Percentiles rank a stretch among this genome's conserved stretches.
Evolutionary conservation across 1,284 basidiomycete species (phyloP).

Genomic region (Bjerkandera adusta): DNA sequence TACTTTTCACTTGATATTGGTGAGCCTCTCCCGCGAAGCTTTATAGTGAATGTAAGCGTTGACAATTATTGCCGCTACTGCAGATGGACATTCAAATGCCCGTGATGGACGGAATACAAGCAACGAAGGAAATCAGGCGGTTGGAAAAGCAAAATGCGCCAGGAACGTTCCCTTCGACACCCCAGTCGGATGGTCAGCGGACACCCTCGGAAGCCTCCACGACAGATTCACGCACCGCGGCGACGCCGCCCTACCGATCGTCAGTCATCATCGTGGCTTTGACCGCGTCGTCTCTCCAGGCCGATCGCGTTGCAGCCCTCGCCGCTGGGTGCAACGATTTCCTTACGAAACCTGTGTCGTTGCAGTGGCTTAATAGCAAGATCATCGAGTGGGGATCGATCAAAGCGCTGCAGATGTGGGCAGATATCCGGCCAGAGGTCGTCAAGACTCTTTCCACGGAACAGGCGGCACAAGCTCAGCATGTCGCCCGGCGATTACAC

Average conservation of each 20-base stretch:
- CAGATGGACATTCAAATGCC: conserved; percentile 99
- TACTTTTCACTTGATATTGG: conserved; percentile 93
- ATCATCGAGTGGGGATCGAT: conserved; percentile 98
- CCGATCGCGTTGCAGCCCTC: conserved; percentile 92
- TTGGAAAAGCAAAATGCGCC: conserved; percentile 74
- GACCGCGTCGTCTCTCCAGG: conserved; percentile 91
- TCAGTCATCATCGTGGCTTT: conserved; percentile 99
- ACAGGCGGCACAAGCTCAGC: conserved; percentile 61
- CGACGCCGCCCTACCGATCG: conserved; percentile 73
- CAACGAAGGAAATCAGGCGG: conserved; percentile 93
- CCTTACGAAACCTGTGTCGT: conserved; percentile 94
- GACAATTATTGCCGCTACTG: background rate
- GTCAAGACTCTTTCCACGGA: conserved; percentile 51
- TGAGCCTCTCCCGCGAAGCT: conserved; percentile 36
- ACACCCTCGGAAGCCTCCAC: conserved; percentile 52
- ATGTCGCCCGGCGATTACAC: conserved; percentile 65
- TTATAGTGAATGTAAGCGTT: conserved; percentile 8
- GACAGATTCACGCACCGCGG: conserved; percentile 41
- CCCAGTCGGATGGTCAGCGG: conserved; percentile 53
- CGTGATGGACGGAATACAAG: conserved; percentile 97
- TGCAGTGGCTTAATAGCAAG: conserved; percentile 97
- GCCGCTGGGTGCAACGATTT: conserved; percentile 99
- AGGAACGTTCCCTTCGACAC: conserved; percentile 70
- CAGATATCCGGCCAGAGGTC: conserved; percentile 67
- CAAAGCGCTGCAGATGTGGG: conserved; percentile 87